phyloP scores from a whole-genome alignment of 163 green algal genomes.

The Trebouxia gelatinosa region DNA sequence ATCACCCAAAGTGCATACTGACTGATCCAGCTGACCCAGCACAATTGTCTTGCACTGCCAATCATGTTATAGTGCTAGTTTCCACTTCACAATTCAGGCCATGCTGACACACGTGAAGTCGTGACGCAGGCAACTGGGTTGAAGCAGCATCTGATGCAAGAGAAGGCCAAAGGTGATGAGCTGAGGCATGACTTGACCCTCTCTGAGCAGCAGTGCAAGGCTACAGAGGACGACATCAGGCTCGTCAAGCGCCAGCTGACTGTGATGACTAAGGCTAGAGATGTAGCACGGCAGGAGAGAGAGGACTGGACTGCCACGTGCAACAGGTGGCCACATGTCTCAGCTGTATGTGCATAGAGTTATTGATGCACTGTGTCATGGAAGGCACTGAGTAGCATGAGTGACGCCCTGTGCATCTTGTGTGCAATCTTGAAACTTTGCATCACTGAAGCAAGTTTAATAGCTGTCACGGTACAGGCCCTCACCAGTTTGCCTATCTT shows the following conservation, averaged over 20 bases:
- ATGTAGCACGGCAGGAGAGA: slow-evolving; percentile 17
- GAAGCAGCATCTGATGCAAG: slow-evolving; percentile 11
- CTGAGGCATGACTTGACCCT: background rate
- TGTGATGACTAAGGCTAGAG: slow-evolving; percentile 12
- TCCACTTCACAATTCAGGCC: background rate
- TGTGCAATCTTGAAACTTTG: too few species aligned
- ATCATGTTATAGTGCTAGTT: background rate
- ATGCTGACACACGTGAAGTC: too few species aligned
- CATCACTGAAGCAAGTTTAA: too few species aligned
- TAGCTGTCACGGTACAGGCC: too few species aligned
- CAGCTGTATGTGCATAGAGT: too few species aligned
- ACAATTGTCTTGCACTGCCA: background rate
- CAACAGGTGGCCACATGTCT: too few species aligned
- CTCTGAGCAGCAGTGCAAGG: background rate
- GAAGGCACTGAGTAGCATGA: too few species aligned
- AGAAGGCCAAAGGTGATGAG: background rate
- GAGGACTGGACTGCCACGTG: slow-evolving; percentile 5
- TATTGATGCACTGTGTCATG: too few species aligned
- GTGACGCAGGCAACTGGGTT: slow-evolving; percentile 18
- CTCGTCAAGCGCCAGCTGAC: slow-evolving; percentile 15
- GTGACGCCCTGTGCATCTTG: too few species aligned
- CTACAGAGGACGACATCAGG: slow-evolving; percentile 15
- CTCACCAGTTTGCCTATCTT: too few species aligned
- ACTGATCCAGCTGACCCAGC: too few species aligned
- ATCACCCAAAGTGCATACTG: too few species aligned